These are phyloP conservation scores for Pseudogymnoascus sp. DNA, from an alignment of 2,329 filamentous ascomycete species.

Conservation along the genomic window DNA sequence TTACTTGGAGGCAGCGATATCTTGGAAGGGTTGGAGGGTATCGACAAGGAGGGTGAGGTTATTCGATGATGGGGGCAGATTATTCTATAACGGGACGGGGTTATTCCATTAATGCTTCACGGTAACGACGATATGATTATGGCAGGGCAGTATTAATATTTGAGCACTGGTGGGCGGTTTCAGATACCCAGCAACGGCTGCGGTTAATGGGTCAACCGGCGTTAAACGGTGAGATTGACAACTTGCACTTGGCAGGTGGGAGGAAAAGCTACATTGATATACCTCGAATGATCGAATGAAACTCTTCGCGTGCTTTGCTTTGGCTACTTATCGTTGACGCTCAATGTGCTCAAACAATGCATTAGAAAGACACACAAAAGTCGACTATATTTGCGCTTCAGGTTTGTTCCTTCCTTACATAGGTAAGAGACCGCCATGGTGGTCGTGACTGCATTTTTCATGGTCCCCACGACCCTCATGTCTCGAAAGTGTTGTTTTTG, in stretches of 20 bases:
- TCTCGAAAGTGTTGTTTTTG: not conserved
- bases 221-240: not conserved
- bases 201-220: not conserved
- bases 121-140: not conserved
- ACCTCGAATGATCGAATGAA: not conserved
- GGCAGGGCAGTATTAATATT: not conserved
- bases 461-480: too few relatives aligned
- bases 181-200: not conserved
- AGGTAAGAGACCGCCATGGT: not conserved
- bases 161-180: not conserved
- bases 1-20: conserved; percentile 78
- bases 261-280: not conserved
- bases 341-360: not conserved
- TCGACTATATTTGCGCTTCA: not conserved
- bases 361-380: not conserved
- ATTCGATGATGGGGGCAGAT: conserved; percentile 45
- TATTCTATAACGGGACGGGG: not conserved
- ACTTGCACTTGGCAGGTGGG: not conserved
- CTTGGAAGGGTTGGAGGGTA: conserved; percentile 71
- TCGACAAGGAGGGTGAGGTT: conserved; percentile 64
- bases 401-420: not conserved
- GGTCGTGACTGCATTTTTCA: not conserved
- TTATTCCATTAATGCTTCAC: not conserved
- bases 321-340: not conserved
- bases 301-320: not conserved